phyloP scores from a whole-genome alignment of 805 yeast genomes.

The Alloascoidea africana region DNA sequence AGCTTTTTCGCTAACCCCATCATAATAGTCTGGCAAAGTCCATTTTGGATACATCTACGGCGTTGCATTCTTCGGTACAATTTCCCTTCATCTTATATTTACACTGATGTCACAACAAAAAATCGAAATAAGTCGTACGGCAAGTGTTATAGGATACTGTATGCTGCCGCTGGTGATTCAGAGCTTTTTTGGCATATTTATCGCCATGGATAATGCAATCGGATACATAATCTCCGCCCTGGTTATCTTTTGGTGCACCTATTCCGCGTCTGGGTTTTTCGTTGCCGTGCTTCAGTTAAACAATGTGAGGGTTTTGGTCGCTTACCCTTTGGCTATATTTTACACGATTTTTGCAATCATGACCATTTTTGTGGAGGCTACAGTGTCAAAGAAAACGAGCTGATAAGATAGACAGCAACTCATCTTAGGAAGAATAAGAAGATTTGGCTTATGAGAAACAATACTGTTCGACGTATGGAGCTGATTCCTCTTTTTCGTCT shows the following conservation, averaged over 20 bases:
- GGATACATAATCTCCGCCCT: slow-evolving; percentile 60
- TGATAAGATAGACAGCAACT: too few species aligned
- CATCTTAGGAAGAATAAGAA: too few species aligned
- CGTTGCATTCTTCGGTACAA: slow-evolving; percentile 82
- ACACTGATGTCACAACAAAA: slow-evolving; percentile 58
- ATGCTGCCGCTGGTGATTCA: slow-evolving; percentile 74
- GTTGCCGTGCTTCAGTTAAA: slow-evolving; percentile 71
- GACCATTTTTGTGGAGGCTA: slow-evolving; percentile 62
- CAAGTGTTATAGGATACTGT: slow-evolving; percentile 90
- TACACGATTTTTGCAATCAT: slow-evolving; percentile 90
- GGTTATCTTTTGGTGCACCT: slow-evolving; percentile 81
- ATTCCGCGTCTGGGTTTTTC: slow-evolving; percentile 85
- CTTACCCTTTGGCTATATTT: slow-evolving; percentile 84
- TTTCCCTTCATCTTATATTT: slow-evolving; percentile 71
- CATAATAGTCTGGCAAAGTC: slow-evolving; percentile 57
- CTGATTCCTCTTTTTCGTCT: too few species aligned
- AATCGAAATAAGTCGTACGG: slow-evolving; percentile 47
- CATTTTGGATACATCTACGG: slow-evolving; percentile 97
- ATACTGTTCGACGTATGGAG: too few species aligned
- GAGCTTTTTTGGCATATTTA: slow-evolving; percentile 53
- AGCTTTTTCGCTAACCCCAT: background rate
- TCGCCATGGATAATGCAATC: slow-evolving; percentile 50
- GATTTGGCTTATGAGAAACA: too few species aligned
- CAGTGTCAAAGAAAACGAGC: slow-evolving; percentile 1
- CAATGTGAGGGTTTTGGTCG: slow-evolving; percentile 80